Evolutionary conservation across 352 stramenopile species (phyloP), one percentile per base, ranked within the genome.

Genomic region (Phytopythium delawarense): DNA sequence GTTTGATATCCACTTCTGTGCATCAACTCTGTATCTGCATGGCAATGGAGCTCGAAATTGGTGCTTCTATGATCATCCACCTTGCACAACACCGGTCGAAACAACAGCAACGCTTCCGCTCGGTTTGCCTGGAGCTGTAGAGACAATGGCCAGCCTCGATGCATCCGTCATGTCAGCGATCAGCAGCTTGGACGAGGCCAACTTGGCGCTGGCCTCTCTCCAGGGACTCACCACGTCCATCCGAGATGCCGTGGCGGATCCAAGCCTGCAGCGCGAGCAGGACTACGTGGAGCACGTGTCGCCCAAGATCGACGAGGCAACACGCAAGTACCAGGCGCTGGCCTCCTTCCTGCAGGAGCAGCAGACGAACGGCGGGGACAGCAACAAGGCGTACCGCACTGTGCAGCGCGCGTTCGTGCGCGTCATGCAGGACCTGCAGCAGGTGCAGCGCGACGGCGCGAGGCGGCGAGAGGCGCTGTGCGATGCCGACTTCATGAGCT

Each of bases 351-450:
- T 94, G 0, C 82, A 88, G 34, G 67, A 80, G 48, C 73, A 91
- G 66, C 81, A 87, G 46, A 76, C 79, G 59, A 70, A 69, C 32
- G 67, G 42, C 20, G 42, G 18, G 20, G 42, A 49, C 42, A 16
- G 87, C 32, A 67, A 72, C 63, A 83, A 76, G 55, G 62, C 63
- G 16, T 87, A 78, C 40, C 80, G 81, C 20, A 66, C 72, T 7
- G 54, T 91, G 3, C 84, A 91, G 61, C 79, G 81, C 28, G 55
- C 68, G 13, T 93, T 87, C 53, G 81, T 91, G 11, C 65, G 63
- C 0, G 77, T 77, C 32, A 91, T 92, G 82, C 78, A 91, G 42
- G 72, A 88, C 28, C 75, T 94, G 6, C 82, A 91, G 63, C 74
- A 67, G n/a, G 70, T 75, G 7, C 81, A 94, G 59, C 79, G 74